Percentiles rank a stretch among this genome's conserved stretches.
Evolutionary conservation across 2,329 filamentous ascomycete species (phyloP).

Genomic region (Geosmithia morbida): DNA sequence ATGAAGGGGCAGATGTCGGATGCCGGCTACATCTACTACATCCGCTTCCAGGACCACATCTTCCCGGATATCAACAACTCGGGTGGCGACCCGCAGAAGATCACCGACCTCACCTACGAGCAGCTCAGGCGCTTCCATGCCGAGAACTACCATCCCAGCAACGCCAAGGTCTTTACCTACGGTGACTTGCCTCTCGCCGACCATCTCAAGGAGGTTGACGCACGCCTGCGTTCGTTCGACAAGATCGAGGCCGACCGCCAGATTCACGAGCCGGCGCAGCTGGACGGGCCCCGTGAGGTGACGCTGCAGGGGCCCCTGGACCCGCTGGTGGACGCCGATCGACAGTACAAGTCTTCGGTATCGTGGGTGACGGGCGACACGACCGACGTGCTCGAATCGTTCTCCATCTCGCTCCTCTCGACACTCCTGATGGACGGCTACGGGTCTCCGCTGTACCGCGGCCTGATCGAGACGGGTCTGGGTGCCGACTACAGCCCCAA

Average conservation of each 20-base stretch:
- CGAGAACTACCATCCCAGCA: conserved; percentile 93
- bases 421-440: conserved; percentile 86
- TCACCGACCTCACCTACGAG: conserved; percentile 86
- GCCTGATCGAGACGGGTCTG: conserved; percentile 75
- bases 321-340: conserved; percentile 69
- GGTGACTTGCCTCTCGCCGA: conserved; percentile 78
- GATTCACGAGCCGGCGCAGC: conserved; percentile 61
- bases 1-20: conserved; percentile 99
- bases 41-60: conserved; percentile 86
- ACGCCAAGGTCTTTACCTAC: conserved; percentile 91
- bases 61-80: conserved; percentile 94
- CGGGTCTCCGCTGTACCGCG: conserved; percentile 82
- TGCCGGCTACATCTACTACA: conserved; percentile 90
- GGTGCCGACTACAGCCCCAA: conserved; percentile 93
- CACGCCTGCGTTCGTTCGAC: conserved; percentile 59
- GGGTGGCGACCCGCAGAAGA: conserved; percentile 89
- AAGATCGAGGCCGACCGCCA: conserved; percentile 55
- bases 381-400: conserved; percentile 72
- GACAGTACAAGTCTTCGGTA: conserved; percentile 85
- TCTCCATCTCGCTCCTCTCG: conserved; percentile 69
- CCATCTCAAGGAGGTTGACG: conserved; percentile 67
- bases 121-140: conserved; percentile 80
- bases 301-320: conserved; percentile 72
- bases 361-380: conserved; percentile 86
- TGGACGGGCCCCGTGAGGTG: conserved; percentile 55